A percentile compares a stretch with the other conserved stretches of the same genome.
phyloP scores from a whole-genome alignment of 2,329 filamentous ascomycete genomes.

The Macroventuria anomochaeta region DNA sequence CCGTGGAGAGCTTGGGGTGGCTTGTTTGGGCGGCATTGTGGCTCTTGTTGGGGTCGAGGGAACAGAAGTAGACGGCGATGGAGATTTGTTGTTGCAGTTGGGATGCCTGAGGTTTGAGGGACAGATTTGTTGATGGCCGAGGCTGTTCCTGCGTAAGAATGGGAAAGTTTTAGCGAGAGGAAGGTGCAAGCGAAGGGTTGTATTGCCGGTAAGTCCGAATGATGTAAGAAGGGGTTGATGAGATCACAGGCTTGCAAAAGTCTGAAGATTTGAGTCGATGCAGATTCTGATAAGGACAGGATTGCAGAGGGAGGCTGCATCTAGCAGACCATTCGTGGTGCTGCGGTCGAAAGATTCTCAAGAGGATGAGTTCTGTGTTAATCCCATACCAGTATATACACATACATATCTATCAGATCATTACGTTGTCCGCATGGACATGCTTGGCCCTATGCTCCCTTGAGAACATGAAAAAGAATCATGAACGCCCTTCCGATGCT shows the following conservation, averaged over 20 bases:
- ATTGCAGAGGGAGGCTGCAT: too few species aligned
- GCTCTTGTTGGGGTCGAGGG: not conserved
- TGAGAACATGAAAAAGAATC: not conserved
- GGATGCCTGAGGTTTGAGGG: slow-evolving; percentile 3
- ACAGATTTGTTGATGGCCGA: slow-evolving; percentile 18
- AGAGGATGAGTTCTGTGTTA: too few species aligned
- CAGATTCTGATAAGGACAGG: not conserved
- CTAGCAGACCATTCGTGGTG: too few species aligned
- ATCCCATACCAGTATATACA: slow-evolving; percentile 1
- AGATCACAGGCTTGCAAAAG: not conserved
- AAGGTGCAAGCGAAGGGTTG: not conserved
- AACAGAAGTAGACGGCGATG: not conserved
- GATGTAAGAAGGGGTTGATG: not conserved
- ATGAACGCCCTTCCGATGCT: slow-evolving; percentile 6
- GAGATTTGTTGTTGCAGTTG: not conserved
- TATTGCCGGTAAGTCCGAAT: slow-evolving; percentile 1
- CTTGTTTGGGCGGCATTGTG: slow-evolving; percentile 31
- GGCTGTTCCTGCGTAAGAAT: not conserved
- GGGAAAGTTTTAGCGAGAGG: slow-evolving; percentile 5
- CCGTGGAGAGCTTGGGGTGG: not conserved
- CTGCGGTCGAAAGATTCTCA: too few species aligned
- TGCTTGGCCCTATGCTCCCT: not conserved
- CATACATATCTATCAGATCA: slow-evolving; percentile 13
- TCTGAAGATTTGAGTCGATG: not conserved
- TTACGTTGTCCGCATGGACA: not conserved